Evolutionary conservation across 2,329 filamentous ascomycete genomes (phyloP).

Genomic region (Pseudogymnoascus sp.): DNA sequence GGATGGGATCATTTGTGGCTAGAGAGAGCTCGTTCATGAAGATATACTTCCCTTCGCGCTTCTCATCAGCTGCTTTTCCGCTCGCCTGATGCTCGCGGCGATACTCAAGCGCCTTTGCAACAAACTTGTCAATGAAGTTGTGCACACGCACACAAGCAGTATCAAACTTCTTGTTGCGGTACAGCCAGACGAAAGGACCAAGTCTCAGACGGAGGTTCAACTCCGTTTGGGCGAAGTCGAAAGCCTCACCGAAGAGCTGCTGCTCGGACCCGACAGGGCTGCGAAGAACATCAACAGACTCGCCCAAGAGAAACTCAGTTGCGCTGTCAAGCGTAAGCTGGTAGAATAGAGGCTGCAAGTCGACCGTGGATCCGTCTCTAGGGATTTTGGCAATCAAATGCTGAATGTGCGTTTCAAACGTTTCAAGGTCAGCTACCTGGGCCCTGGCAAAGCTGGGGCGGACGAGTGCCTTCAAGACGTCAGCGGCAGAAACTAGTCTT

Average conservation of each 20-base stretch:
- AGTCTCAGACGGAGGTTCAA: not conserved
- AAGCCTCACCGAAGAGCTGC: slow-evolving; percentile 36
- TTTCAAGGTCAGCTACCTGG: slow-evolving; percentile 56
- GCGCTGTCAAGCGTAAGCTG: slow-evolving; percentile 50
- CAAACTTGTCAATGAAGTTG: slow-evolving; percentile 12
- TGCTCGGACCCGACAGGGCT: slow-evolving; percentile 1
- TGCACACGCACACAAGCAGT: slow-evolving; percentile 15
- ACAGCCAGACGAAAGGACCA: slow-evolving; percentile 32
- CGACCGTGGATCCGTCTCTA: slow-evolving; percentile 27
- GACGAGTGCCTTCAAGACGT: slow-evolving; percentile 32
- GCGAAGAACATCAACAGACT: slow-evolving; percentile 37
- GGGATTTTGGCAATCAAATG: slow-evolving; percentile 47
- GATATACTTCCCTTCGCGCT: not conserved
- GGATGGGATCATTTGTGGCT: slow-evolving; percentile 35
- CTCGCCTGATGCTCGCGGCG: not conserved
- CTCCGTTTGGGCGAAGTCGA: slow-evolving; percentile 26
- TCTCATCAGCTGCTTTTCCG: not conserved
- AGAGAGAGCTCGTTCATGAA: slow-evolving; percentile 45
- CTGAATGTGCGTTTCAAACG: slow-evolving; percentile 63
- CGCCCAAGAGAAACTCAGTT: slow-evolving; percentile 45
- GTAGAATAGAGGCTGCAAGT: slow-evolving; percentile 58
- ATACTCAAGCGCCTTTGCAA: slow-evolving; percentile 11
- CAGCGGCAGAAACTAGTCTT: slow-evolving; percentile 15
- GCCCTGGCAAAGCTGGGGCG: slow-evolving; percentile 47
- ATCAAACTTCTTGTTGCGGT: slow-evolving; percentile 26